Conservation (phyloP, 2,329 filamentous ascomycete genomes). For the Phaeosphaeriaceae sp. region DNA sequence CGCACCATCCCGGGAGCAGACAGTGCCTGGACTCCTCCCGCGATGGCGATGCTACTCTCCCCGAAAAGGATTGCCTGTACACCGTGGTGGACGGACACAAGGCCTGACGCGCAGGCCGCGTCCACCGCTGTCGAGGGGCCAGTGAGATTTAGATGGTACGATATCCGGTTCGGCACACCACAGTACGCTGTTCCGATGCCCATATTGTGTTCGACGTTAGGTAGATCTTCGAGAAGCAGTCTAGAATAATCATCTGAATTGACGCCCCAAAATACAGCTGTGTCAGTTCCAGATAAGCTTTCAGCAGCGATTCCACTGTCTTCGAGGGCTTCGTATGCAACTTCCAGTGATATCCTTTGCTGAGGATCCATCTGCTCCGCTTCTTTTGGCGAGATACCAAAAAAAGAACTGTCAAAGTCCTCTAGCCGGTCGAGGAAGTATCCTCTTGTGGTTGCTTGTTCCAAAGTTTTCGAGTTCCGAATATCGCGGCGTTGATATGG, state of each 20-base stretch:
- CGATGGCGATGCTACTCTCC: slow-evolving; percentile 41
- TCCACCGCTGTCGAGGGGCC: slow-evolving; percentile 34
- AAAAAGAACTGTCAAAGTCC: slow-evolving; percentile 36
- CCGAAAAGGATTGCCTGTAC: slow-evolving; percentile 32
- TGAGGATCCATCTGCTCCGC: slow-evolving; percentile 36
- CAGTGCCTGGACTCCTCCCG: slow-evolving; percentile 45
- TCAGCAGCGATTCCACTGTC: slow-evolving; percentile 28
- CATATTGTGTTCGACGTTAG: slow-evolving; percentile 19
- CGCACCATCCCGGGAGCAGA: slow-evolving; percentile 54
- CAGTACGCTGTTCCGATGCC: slow-evolving; percentile 26
- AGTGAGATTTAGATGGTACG: slow-evolving; percentile 29
- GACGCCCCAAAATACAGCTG: slow-evolving; percentile 33
- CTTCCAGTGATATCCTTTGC: slow-evolving; percentile 31
- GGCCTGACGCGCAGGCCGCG: slow-evolving; percentile 32
- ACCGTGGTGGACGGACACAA: slow-evolving; percentile 30
- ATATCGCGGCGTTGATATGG: slow-evolving; percentile 34
- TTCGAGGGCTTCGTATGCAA: slow-evolving; percentile 38
- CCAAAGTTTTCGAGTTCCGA: slow-evolving; percentile 33
- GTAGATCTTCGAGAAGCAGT: slow-evolving; percentile 20
- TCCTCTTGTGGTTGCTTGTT: slow-evolving; percentile 32
- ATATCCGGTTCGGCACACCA: slow-evolving; percentile 26
- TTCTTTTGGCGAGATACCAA: slow-evolving; percentile 39
- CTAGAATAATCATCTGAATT: slow-evolving; percentile 27
- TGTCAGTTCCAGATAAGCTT: slow-evolving; percentile 25
- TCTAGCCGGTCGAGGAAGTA: slow-evolving; percentile 41